phyloP scores from a whole-genome alignment of 2,329 filamentous ascomycete genomes.

The Aspergillus quadricinctus region DNA sequence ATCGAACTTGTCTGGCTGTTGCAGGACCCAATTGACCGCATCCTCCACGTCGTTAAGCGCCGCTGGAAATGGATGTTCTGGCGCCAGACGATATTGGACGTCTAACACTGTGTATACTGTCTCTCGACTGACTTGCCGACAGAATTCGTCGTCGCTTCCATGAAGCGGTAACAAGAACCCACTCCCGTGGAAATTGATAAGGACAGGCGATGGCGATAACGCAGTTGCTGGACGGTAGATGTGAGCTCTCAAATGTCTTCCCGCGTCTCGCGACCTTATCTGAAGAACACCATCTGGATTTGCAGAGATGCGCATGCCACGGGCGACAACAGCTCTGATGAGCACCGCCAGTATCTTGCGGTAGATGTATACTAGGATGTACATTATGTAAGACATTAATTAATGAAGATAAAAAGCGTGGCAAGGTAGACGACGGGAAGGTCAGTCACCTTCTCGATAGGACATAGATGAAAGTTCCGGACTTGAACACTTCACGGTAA shows the following conservation, averaged over 20 bases:
- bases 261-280: constrained; percentile 27
- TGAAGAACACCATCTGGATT: constrained; percentile 24
- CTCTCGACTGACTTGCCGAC: constrained; percentile 19
- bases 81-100: constrained; percentile 37
- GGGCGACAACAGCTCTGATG: constrained; percentile 9
- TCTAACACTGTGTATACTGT: constrained; percentile 35
- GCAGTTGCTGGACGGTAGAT: constrained; percentile 21
- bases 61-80: constrained; percentile 39
- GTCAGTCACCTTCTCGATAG: background rate
- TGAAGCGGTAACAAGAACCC: constrained; percentile 31
- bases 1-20: constrained; percentile 34
- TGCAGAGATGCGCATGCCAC: background rate
- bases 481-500: too few species aligned
- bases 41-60: constrained; percentile 40
- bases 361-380: constrained; percentile 19
- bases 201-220: constrained; percentile 21
- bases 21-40: constrained; percentile 31
- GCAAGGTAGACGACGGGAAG: background rate
- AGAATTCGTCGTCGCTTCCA: constrained; percentile 30
- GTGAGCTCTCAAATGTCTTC: constrained; percentile 28
- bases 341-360: constrained; percentile 18
- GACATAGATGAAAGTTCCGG: too few species aligned
- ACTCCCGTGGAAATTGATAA: constrained; percentile 34
- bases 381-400: constrained; percentile 17
- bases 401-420: background rate